A percentile compares a stretch with the other conserved stretches of the same genome.
Evolutionary conservation across 2,329 filamentous ascomycete species (phyloP).

Genomic region (Arthrobotrys pseudoclavata): DNA sequence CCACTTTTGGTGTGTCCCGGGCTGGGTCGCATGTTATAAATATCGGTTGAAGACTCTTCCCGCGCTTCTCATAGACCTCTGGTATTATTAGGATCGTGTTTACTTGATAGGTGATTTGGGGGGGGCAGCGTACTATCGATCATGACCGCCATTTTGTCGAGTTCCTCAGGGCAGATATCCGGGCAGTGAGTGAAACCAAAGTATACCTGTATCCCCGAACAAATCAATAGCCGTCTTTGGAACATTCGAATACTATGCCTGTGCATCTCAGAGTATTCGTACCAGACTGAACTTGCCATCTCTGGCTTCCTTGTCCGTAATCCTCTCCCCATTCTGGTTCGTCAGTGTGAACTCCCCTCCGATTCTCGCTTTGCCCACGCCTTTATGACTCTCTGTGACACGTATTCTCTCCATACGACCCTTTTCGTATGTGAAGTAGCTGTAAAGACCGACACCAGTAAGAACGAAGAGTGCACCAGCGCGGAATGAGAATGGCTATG

Average conservation of each 20-base stretch:
- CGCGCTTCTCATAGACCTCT: slow-evolving; percentile 63
- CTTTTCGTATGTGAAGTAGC: slow-evolving; percentile 96
- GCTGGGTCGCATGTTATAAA: slow-evolving; percentile 97
- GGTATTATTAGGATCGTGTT: background rate
- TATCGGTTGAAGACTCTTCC: slow-evolving; percentile 75
- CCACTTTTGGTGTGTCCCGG: slow-evolving; percentile 86
- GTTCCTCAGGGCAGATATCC: slow-evolving; percentile 97
- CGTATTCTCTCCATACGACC: slow-evolving; percentile 88
- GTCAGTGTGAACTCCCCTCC: slow-evolving; percentile 86
- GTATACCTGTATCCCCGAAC: slow-evolving; percentile 77
- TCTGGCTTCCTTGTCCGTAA: slow-evolving; percentile 84
- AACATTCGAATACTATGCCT: background rate
- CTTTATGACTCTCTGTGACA: slow-evolving; percentile 91
- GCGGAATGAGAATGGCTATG: slow-evolving; percentile 91
- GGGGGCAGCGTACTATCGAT: slow-evolving; percentile 73
- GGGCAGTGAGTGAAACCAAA: slow-evolving; percentile 99
- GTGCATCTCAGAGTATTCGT: background rate
- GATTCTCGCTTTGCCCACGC: slow-evolving; percentile 91
- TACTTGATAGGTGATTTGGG: background rate
- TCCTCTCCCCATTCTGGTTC: slow-evolving; percentile 83
- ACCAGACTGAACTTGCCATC: slow-evolving; percentile 81
- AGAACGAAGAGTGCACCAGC: slow-evolving; percentile 86
- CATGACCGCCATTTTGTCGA: slow-evolving; percentile 99
- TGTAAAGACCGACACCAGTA: slow-evolving; percentile 81
- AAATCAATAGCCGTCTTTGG: slow-evolving; percentile 8